phyloP scores from a whole-genome alignment of 192 early-diverging fungal genomes.

The Radiomyces spectabilis region DNA sequence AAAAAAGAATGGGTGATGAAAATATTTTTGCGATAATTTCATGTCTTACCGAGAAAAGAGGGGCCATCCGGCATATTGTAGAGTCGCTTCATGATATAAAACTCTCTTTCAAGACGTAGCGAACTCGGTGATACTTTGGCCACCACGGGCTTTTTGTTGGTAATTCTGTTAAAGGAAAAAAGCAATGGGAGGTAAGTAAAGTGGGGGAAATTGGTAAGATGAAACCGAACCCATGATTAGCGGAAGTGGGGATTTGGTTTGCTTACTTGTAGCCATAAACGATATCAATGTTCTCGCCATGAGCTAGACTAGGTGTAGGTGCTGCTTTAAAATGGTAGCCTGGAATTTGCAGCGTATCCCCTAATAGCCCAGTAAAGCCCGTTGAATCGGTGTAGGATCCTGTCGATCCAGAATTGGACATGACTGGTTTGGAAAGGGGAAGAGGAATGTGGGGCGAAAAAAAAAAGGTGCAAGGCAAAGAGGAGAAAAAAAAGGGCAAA shows the following conservation, averaged over 20 bases:
- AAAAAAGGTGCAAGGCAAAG: not conserved
- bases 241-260: not conserved
- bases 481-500: not conserved
- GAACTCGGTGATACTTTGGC: conserved; percentile 22
- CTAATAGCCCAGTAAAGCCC: not conserved
- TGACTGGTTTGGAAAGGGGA: not conserved
- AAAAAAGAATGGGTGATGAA: no score
- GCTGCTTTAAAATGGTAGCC: conserved; percentile 17
- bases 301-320: conserved; percentile 10
- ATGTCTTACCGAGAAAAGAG: conserved; percentile 18
- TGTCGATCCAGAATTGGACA: conserved; percentile 23
- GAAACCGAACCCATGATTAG: no score
- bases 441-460: not conserved
- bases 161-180: no score
- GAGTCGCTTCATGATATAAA: conserved; percentile 16
- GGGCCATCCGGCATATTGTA: conserved; percentile 17
- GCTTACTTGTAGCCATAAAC: conserved; percentile 15
- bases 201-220: no score
- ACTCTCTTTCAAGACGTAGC: conserved; percentile 21
- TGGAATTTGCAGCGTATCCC: conserved; percentile 15
- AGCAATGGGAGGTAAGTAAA: no score
- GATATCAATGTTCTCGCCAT: conserved; percentile 18
- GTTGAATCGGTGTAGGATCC: conserved; percentile 14
- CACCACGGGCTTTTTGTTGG: conserved; percentile 19
- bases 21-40: no score